Conservation (phyloP, 768 basidiomycete genomes). For the Dioszegia aurantiaca region DNA sequence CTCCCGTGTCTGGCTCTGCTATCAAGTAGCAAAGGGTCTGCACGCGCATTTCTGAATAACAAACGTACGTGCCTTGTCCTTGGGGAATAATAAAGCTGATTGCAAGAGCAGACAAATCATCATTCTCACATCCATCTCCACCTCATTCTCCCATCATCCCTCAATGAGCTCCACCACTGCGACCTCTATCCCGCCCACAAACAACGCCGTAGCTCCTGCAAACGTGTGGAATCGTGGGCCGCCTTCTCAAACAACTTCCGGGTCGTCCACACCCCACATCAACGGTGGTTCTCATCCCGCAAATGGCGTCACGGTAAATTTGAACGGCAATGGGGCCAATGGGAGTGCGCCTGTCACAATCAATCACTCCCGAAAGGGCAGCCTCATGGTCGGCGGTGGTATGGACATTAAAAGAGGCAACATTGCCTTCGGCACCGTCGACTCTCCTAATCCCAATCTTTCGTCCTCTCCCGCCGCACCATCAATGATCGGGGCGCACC, state of each 20-base stretch:
- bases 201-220: constrained; percentile 22
- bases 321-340: constrained; percentile 5
- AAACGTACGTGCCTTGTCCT: no score
- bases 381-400: constrained; percentile 65
- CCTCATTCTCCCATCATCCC: constrained; percentile 1
- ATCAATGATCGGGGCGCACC: constrained; percentile 56
- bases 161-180: constrained; percentile 10
- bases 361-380: constrained; percentile 73
- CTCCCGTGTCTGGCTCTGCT: no score
- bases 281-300: constrained; percentile 7
- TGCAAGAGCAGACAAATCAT: neutral
- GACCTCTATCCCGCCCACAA: neutral
- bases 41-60: no score
- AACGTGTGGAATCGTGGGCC: constrained; percentile 84
- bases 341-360: constrained; percentile 24
- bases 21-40: no score
- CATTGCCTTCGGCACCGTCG: constrained; percentile 77
- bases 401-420: constrained; percentile 67
- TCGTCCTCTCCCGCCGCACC: constrained; percentile 76
- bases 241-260: constrained; percentile 64
- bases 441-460: constrained; percentile 70
- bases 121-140: neutral
- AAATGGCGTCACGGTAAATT: constrained; percentile 13
- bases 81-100: no score
- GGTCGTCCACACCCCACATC: constrained; percentile 57